Evolutionary conservation across 2,329 filamentous ascomycete genomes (phyloP), one percentile per base, ranked within the genome.

Genomic region (Leptographium flavum): DNA sequence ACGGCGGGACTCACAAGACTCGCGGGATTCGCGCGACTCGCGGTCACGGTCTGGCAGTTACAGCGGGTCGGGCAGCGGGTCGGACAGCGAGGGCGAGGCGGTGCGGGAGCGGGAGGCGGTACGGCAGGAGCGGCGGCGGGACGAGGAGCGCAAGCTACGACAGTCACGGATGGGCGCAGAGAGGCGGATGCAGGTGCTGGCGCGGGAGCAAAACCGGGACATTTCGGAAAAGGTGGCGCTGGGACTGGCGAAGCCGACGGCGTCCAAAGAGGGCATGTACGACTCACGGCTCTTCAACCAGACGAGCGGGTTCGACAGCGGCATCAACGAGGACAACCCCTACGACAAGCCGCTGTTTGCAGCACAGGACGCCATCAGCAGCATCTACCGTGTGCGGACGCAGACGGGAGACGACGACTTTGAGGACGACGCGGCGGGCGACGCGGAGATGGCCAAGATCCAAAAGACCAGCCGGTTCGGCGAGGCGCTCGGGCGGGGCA

Each of bases 311-410:
- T 93, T 98, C 59, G 82, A 87, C 54, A 76, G 80, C 43, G 92
- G 90, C 1, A 87, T 95, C 72, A 98, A 98, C 62, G 92, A 98
- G 62, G 92, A 98, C 61, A 92, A 98, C 58, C 79, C 81, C 0
- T 98, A 96, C 66, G 92, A 96, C 62, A 96, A 96, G 65, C 92
- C 92, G 19, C 69, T 98, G 8, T 98, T 98, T 60, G 88, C 88
- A 1, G 90, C 92, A 14, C 87, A 95, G 60, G 90, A 96, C 58
- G 90, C 87, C 9, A 87, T 95, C 56, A 92, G 78, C 65, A 90
- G 81, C 60, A 96, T 98, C 53, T 98, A 98, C 63, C 76, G 87
- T 30, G 87, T 90, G 1, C 76, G 76, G 21, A 76, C 83, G 22
- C 79, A 81, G 46, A 76, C 81, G 56, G 82, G 81, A 41, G 86